These are phyloP conservation scores for Phytopythium vexans DNA, from an alignment of 352 stramenopile species.

Conservation along the genomic window DNA sequence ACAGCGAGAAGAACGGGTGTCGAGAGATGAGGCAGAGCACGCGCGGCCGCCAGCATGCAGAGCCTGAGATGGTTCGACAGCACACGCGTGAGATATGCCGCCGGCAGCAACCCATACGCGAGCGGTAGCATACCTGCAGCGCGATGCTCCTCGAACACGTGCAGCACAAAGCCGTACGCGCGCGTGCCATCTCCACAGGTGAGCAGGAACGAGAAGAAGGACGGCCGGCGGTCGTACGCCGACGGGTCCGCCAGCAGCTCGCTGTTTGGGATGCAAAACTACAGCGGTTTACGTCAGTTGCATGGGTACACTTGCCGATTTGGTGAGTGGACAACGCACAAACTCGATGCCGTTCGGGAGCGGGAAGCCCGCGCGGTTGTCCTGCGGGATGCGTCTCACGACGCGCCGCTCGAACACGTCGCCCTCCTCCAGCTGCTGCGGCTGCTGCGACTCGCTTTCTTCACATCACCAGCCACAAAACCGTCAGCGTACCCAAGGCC, in stretches of 20 bases:
- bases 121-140: conserved; percentile 9
- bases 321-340: conserved; percentile 24
- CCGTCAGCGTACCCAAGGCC: background rate
- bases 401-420: conserved; percentile 48
- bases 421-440: conserved; percentile 11
- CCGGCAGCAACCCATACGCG: background rate
- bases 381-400: conserved; percentile 33
- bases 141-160: conserved; percentile 41
- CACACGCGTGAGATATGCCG: background rate
- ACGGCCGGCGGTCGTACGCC: conserved; percentile 57
- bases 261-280: conserved; percentile 78
- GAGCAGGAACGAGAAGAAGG: conserved; percentile 81
- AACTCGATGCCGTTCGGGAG: conserved; percentile 67
- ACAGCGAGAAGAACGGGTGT: conserved; percentile 79
- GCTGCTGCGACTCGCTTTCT: conserved; percentile 1
- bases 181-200: conserved; percentile 66
- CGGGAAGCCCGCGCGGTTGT: conserved; percentile 56
- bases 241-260: conserved; percentile 31
- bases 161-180: conserved; percentile 71
- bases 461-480: background rate
- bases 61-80: too few relatives aligned
- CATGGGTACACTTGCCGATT: background rate
- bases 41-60: conserved; percentile 34
- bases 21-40: conserved; percentile 80
- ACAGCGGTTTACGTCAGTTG: background rate